phyloP scores from a whole-genome alignment of 257 asterid species.

The Gentiana macrophylla region DNA sequence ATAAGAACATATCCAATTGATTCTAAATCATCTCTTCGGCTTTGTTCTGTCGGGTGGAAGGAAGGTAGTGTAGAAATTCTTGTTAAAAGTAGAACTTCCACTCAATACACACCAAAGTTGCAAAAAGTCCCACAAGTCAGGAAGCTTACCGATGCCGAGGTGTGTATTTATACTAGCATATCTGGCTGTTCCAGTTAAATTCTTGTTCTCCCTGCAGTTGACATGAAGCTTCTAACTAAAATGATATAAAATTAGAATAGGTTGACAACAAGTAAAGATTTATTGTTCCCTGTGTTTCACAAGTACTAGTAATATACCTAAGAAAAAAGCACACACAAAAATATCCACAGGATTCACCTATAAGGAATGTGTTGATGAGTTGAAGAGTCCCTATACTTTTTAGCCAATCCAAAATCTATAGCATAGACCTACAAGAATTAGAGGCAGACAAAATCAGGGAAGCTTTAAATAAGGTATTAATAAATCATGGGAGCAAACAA shows the following conservation, averaged over 20 bases:
- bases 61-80: constrained; percentile 14
- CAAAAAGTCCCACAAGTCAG: background rate
- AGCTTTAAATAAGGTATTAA: constrained; percentile 4
- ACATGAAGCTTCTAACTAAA: background rate
- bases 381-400: constrained; percentile 71
- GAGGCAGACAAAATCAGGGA: constrained; percentile 10
- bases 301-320: no score
- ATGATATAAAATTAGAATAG: background rate
- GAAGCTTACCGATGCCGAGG: constrained; percentile 71
- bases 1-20: constrained; percentile 89
- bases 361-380: constrained; percentile 87
- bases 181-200: constrained; percentile 87
- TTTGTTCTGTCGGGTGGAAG: constrained; percentile 57
- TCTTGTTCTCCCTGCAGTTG: constrained; percentile 71
- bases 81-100: background rate
- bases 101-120: constrained; percentile 3
- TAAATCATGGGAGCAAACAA: constrained; percentile 1
- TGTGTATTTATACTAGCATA: constrained; percentile 95
- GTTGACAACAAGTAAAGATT: background rate
- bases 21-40: constrained; percentile 94
- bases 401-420: constrained; percentile 88
- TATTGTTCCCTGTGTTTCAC: no score
- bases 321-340: background rate
- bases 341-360: constrained; percentile 33
- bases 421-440: constrained; percentile 46